These are phyloP conservation scores for Coix lacrymajobi DNA, from an alignment of 176 grass and related monocot species.

Conservation along the genomic window DNA sequence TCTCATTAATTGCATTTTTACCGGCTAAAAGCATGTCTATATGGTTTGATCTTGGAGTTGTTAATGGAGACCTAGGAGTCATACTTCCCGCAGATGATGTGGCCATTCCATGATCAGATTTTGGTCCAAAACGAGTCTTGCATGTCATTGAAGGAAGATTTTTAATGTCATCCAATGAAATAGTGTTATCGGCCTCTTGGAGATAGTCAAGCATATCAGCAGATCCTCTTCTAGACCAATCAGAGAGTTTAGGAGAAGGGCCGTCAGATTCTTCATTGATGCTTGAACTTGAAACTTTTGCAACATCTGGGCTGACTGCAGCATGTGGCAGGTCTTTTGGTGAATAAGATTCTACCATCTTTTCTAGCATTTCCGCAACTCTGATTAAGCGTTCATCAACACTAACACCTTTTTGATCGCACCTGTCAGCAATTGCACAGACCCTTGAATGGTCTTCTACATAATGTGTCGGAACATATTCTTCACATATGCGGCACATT, in stretches of 20 bases:
- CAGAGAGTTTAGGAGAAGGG: constrained; percentile 80
- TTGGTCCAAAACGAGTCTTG: constrained; percentile 90
- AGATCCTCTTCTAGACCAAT: constrained; percentile 79
- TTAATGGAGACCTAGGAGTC: constrained; percentile 92
- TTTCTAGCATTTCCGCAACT: constrained; percentile 90
- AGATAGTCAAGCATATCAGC: constrained; percentile 91
- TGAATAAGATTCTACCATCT: constrained; percentile 69
- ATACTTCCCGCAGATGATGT: constrained; percentile 94
- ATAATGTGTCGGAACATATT: constrained; percentile 91
- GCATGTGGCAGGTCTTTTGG: constrained; percentile 68
- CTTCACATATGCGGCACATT: constrained; percentile 99
- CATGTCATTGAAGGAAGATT: constrained; percentile 81
- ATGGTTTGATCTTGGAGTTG: constrained; percentile 79
- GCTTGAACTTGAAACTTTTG: constrained; percentile 78
- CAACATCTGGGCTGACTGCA: constrained; percentile 54
- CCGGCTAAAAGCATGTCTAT: constrained; percentile 92
- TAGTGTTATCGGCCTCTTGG: constrained; percentile 69
- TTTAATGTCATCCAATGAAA: constrained; percentile 92
- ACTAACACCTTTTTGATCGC: constrained; percentile 91
- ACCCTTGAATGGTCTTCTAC: constrained; percentile 92
- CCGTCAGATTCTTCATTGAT: constrained; percentile 88
- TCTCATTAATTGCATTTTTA: constrained; percentile 68
- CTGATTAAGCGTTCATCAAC: constrained; percentile 84
- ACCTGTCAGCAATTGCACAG: constrained; percentile 92
- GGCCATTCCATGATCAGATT: constrained; percentile 96